A percentile compares a stretch with the other conserved stretches of the same genome.
phyloP scores from a whole-genome alignment of 129 eudicot genomes.

The Arctium lappa region DNA sequence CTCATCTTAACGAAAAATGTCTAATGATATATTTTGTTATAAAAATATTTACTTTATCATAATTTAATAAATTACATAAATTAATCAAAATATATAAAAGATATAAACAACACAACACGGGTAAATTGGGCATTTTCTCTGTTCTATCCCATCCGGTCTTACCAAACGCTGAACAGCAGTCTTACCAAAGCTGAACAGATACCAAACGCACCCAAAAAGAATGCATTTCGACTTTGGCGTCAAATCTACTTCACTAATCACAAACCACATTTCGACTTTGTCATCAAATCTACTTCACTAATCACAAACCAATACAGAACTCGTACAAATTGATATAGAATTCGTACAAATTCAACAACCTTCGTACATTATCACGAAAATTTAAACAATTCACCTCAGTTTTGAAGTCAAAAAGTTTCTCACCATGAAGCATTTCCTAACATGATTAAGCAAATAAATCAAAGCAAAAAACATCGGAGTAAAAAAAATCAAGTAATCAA shows the following conservation, averaged over 20 bases:
- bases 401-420: neutral
- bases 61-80: no score
- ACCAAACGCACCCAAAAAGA: neutral
- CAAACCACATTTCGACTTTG: neutral
- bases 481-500: neutral
- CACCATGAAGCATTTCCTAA: conserved; percentile 8
- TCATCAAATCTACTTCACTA: neutral
- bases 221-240: neutral
- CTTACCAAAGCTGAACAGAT: no score
- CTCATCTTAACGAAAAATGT: no score
- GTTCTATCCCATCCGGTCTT: no score
- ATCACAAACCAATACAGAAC: neutral
- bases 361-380: neutral
- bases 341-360: neutral
- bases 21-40: no score
- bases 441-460: neutral
- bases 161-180: no score
- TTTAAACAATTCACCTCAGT: conserved; percentile 11
- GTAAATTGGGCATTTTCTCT: no score
- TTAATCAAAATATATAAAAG: no score
- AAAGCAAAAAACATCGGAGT: neutral
- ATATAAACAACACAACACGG: no score
- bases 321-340: neutral
- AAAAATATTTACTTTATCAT: no score
- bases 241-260: neutral